Conservation (phyloP, 2,329 filamentous ascomycete genomes). For the Cladophialophora psammophila region DNA sequence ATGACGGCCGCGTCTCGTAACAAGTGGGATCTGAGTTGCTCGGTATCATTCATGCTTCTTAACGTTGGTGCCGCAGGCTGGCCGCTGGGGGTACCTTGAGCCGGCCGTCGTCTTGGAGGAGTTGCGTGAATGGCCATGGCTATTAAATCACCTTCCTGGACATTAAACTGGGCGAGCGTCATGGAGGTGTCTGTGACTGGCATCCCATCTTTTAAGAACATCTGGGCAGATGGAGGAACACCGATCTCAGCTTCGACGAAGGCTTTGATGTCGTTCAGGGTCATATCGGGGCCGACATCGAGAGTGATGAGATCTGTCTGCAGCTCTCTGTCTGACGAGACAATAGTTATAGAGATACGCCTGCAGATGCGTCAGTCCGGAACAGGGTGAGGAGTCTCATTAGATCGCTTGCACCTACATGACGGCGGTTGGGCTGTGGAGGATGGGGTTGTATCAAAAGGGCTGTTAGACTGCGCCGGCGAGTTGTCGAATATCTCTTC, state of each 20-base stretch:
- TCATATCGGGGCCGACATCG: slow-evolving; percentile 83
- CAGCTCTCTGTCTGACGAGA: slow-evolving; percentile 70
- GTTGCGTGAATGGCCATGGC: slow-evolving; percentile 73
- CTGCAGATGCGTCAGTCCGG: slow-evolving; percentile 54
- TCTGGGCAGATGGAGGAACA: slow-evolving; percentile 75
- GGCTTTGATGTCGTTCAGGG: slow-evolving; percentile 82
- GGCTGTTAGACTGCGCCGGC: neutral
- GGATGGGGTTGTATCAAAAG: slow-evolving; percentile 2
- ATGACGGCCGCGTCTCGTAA: slow-evolving; percentile 78
- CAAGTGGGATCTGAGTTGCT: slow-evolving; percentile 82
- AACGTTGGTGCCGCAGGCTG: slow-evolving; percentile 34
- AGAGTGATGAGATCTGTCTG: slow-evolving; percentile 81
- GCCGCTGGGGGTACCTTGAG: slow-evolving; percentile 33
- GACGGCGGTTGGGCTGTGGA: neutral
- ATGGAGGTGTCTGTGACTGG: slow-evolving; percentile 78
- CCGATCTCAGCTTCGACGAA: slow-evolving; percentile 84
- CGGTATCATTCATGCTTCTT: slow-evolving; percentile 66
- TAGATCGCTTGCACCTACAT: slow-evolving; percentile 23
- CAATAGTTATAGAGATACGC: slow-evolving; percentile 87
- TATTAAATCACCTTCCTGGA: slow-evolving; percentile 91
- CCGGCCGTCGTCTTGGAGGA: slow-evolving; percentile 33
- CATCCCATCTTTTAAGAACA: slow-evolving; percentile 88
- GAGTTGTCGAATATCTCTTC: neutral
- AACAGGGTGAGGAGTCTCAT: neutral
- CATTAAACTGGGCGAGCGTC: slow-evolving; percentile 80